Base-by-base conservation (phyloP, 2,329 filamentous ascomycete species). In the Phialophora expanda region DNA sequence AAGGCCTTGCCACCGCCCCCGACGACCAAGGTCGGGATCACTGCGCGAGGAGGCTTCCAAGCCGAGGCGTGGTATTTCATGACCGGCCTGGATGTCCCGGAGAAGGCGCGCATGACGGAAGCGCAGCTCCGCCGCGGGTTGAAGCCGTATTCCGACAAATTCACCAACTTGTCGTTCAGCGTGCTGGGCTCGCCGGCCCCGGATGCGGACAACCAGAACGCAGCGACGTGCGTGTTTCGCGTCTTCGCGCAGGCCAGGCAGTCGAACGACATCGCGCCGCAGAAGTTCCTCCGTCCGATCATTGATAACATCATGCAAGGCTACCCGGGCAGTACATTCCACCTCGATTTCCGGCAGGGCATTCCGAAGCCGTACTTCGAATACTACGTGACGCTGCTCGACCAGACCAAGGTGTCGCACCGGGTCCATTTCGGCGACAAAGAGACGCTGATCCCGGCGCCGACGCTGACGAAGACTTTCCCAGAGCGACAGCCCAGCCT, bases 11-110 rank as follows among this genome's bases (percentile, higher is more conserved):
- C 81, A 0, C 82, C 83, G 3, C 83, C 83, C 4, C 76, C 81
- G 7, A 85, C 82, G 0, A 85, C 82, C 11, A 85, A 85, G 72
- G 75, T 81, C 20, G 82, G 81, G 17, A 73, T 84, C 61, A 82
- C 81, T 1, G 81, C 80, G 0, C 74, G 73, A 22, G 81, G 80
- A 9, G 81, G 81, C 41, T 83, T 79, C 69, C 80, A 83, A 71
- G 81, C 81, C 8, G 81, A 84, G 70, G 73, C 76, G 1, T 76
- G 76, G 51, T 83, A 77, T 71, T 83, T 79, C 70, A 74, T 83
- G 9, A 77, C 76, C 5, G 82, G 79, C 4, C 77, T 80, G 28
- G 79, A 83, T 73, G 79, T 82, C 64, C 68, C 76, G 54, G 77
- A 77, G 54, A 84, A 85, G 71, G 79, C 78, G 1, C 73, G 76